Conservation (phyloP, 2,329 filamentous ascomycete genomes). For the Colletotrichum lindemuthianum region DNA sequence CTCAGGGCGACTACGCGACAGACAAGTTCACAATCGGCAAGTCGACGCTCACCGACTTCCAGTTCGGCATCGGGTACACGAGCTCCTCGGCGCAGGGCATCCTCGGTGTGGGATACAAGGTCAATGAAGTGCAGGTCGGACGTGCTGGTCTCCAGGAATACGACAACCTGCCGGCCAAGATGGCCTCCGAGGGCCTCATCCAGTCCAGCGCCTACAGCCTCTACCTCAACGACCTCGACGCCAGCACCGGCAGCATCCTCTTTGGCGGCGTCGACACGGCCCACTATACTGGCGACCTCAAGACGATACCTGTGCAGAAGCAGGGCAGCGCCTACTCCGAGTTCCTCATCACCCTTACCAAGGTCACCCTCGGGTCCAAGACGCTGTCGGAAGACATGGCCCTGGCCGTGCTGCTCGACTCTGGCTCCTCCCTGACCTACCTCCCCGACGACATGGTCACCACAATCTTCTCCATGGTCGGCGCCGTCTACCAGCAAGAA, state of each 20-base stretch:
- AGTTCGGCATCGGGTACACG: slow-evolving; percentile 79
- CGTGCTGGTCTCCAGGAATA: slow-evolving; percentile 66
- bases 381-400: slow-evolving; percentile 59
- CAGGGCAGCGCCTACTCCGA: slow-evolving; percentile 63
- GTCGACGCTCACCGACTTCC: slow-evolving; percentile 63
- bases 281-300: slow-evolving; percentile 70
- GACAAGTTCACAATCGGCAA: slow-evolving; percentile 74
- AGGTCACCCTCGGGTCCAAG: slow-evolving; percentile 56
- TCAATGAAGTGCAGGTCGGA: slow-evolving; percentile 80
- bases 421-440: slow-evolving; percentile 74
- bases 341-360: slow-evolving; percentile 76
- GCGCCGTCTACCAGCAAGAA: slow-evolving; percentile 65
- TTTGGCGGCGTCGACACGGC: slow-evolving; percentile 79
- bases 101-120: slow-evolving; percentile 83
- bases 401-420: slow-evolving; percentile 75
- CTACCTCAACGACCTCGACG: slow-evolving; percentile 78
- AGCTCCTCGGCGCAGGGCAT: slow-evolving; percentile 75
- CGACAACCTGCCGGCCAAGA: slow-evolving; percentile 73
- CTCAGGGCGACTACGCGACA: slow-evolving; percentile 80
- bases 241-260: slow-evolving; percentile 73
- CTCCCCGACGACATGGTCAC: slow-evolving; percentile 66
- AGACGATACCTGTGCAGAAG: slow-evolving; percentile 74
- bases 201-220: slow-evolving; percentile 76
- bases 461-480: slow-evolving; percentile 66
- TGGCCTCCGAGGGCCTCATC: slow-evolving; percentile 70